Percentiles rank a stretch among this genome's conserved stretches.
Conservation (phyloP, 345 rosid species). For the Eucalyptus curtisii region DNA sequence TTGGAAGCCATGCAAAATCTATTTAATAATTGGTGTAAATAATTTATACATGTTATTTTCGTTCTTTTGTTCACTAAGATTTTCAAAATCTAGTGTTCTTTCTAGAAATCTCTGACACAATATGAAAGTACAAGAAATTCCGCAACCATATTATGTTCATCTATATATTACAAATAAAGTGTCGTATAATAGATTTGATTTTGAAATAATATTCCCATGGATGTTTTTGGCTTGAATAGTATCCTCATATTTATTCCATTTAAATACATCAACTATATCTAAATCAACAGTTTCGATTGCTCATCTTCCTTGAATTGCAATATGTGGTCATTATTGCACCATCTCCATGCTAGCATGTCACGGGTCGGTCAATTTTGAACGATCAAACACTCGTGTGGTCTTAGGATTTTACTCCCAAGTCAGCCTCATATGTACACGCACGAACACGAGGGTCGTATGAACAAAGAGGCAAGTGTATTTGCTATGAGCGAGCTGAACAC, state of each 20-base stretch:
- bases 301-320: background rate
- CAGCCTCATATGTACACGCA: too few relatives aligned
- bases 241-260: background rate
- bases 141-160: background rate
- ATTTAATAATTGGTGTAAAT: background rate
- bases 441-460: too few relatives aligned
- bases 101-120: background rate
- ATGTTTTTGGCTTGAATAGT: background rate
- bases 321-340: background rate
- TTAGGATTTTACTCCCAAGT: too few relatives aligned
- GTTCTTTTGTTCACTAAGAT: background rate
- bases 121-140: background rate
- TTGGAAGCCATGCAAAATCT: background rate
- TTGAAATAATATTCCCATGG: background rate
- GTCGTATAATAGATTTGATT: background rate
- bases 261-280: background rate
- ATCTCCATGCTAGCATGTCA: background rate
- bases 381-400: too few relatives aligned
- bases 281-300: background rate
- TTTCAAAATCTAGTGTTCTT: background rate
- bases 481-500: too few relatives aligned
- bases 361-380: too few relatives aligned
- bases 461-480: too few relatives aligned
- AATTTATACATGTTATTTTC: background rate
- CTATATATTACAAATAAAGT: background rate